These are phyloP conservation scores for Cinchona pubescens DNA, from an alignment of 257 asterid genomes.

Conservation along the genomic window DNA sequence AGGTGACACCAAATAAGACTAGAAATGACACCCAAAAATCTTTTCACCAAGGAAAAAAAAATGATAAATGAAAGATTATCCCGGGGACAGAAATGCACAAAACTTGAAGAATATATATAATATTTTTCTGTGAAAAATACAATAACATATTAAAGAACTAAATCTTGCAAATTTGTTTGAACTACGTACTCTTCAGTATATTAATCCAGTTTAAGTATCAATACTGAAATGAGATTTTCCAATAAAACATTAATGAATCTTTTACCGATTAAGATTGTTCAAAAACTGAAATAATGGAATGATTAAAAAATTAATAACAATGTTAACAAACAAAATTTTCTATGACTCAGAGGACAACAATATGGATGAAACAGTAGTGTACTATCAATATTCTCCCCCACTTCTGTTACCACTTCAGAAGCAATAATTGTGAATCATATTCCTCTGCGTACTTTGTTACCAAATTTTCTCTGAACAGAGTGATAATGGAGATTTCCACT, in stretches of 20 bases:
- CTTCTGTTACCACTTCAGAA: slow-evolving; percentile 17
- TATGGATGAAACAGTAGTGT: slow-evolving; percentile 19
- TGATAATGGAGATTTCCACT: neutral
- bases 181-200: too few species aligned
- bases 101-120: neutral
- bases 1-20: neutral
- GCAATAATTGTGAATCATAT: slow-evolving; percentile 15
- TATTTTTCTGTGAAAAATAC: too few species aligned
- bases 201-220: too few species aligned
- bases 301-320: neutral
- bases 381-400: slow-evolving; percentile 29
- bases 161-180: too few species aligned
- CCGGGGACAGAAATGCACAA: neutral
- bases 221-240: too few species aligned
- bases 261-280: neutral
- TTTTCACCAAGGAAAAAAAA: neutral
- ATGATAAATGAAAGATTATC: neutral
- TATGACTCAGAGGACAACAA: neutral
- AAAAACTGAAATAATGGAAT: neutral
- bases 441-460: neutral
- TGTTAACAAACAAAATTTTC: neutral
- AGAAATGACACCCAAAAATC: neutral
- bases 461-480: neutral
- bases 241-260: neutral
- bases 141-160: too few species aligned